Evolutionary conservation across 2,329 filamentous ascomycete species (phyloP).

Genomic region (Penicillium sp.): DNA sequence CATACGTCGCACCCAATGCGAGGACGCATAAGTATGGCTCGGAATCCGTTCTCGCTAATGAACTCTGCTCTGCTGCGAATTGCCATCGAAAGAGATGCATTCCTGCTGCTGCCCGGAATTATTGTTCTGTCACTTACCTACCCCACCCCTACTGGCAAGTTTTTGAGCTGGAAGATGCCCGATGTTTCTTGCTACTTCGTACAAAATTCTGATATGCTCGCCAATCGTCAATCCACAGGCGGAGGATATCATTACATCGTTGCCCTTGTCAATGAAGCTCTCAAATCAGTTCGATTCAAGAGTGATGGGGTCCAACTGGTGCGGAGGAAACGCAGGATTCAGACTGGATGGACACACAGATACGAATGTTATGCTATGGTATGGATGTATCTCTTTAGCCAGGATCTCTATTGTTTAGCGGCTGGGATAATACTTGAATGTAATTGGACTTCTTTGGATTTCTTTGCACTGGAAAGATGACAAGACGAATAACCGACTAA

Average conservation of each 20-base stretch:
- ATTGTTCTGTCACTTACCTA: background rate
- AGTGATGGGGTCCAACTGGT: background rate
- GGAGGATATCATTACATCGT: background rate
- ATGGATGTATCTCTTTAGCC: background rate
- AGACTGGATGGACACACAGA: background rate
- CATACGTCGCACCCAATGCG: background rate
- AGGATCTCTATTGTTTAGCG: background rate
- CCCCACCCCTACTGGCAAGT: background rate
- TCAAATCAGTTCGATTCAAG: background rate
- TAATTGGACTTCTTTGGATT: background rate
- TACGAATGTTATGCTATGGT: background rate
- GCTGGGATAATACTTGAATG: background rate
- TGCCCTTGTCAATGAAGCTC: background rate
- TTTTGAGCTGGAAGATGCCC: background rate
- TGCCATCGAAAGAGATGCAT: background rate
- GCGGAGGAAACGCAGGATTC: background rate
- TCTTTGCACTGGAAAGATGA: background rate
- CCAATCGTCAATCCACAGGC: background rate
- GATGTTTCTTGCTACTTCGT: background rate
- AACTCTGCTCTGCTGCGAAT: background rate
- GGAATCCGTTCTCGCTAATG: slow-evolving; percentile 1
- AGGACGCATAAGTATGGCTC: background rate
- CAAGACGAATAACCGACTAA: background rate
- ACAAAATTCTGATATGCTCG: background rate
- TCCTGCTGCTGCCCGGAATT: background rate